phyloP scores from a whole-genome alignment of 257 asterid genomes.

The Penstemon barbatus region DNA sequence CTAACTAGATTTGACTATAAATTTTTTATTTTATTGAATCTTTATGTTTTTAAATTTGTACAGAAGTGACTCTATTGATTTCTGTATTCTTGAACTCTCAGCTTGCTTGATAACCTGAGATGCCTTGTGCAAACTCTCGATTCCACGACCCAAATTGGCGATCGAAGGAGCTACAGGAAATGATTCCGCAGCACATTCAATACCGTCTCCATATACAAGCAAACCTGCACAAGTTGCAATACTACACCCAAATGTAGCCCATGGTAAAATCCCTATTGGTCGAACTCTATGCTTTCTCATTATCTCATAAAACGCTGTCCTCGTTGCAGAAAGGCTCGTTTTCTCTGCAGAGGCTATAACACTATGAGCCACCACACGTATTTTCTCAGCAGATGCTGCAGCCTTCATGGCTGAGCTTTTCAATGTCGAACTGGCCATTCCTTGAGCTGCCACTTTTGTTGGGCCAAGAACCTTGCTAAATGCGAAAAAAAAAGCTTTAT shows the following conservation, averaged over 20 bases:
- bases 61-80: conserved; percentile 59
- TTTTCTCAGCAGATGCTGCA: conserved; percentile 70
- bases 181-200: conserved; percentile 90
- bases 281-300: conserved; percentile 70
- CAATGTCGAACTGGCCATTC: conserved; percentile 49
- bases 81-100: conserved; percentile 69
- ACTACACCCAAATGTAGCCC: conserved; percentile 89
- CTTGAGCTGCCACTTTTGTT: conserved; percentile 50
- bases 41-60: conserved; percentile 60
- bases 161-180: conserved; percentile 82
- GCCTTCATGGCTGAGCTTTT: conserved; percentile 63
- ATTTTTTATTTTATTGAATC: conserved; percentile 27
- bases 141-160: conserved; percentile 92
- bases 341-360: conserved; percentile 83
- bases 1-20: background rate
- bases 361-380: conserved; percentile 71
- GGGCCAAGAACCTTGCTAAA: conserved; percentile 63
- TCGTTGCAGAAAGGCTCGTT: conserved; percentile 85
- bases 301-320: conserved; percentile 82
- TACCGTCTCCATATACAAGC: conserved; percentile 80
- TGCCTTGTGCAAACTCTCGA: conserved; percentile 66
- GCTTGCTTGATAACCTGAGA: conserved; percentile 55
- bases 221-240: conserved; percentile 76
- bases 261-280: conserved; percentile 62
- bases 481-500: conserved; percentile 54